Conservation (phyloP, 306 rosid genomes). For the Chamaecrista fasciculata region DNA sequence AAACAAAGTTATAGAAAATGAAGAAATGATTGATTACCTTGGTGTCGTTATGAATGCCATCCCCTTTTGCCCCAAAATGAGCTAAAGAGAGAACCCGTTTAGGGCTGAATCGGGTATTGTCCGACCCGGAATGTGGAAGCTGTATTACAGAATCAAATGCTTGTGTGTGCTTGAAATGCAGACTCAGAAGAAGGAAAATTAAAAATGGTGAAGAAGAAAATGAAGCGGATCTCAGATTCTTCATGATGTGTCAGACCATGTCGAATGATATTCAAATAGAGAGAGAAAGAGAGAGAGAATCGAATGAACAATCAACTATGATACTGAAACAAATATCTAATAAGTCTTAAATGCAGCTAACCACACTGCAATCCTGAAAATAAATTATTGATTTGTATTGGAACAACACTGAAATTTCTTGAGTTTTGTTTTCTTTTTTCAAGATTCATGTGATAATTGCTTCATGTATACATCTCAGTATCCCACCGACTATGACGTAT, state of each 20-base stretch:
- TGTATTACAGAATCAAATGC: constrained; percentile 42
- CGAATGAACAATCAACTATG: no score
- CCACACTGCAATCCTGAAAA: no score
- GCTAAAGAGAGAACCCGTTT: constrained; percentile 37
- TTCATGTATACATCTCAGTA: no score
- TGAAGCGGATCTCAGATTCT: constrained; percentile 1
- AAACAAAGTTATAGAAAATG: not conserved
- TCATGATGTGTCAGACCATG: constrained; percentile 30
- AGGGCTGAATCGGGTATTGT: constrained; percentile 32
- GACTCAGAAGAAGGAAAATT: constrained; percentile 4
- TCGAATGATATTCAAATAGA: no score
- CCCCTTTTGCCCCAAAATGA: constrained; percentile 59
- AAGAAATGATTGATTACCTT: constrained; percentile 27
- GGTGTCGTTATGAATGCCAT: constrained; percentile 52
- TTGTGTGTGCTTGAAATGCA: not conserved
- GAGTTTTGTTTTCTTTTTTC: no score
- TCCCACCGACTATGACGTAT: no score
- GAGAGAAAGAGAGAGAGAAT: not conserved
- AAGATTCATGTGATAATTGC: no score
- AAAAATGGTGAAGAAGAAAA: constrained; percentile 14
- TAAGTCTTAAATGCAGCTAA: no score
- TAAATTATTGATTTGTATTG: no score
- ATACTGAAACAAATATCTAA: no score
- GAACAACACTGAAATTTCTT: no score
- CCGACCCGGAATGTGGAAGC: constrained; percentile 42